Evolutionary conservation across 148 eudicot species (phyloP).

Genomic region (Arbutus unedo): DNA sequence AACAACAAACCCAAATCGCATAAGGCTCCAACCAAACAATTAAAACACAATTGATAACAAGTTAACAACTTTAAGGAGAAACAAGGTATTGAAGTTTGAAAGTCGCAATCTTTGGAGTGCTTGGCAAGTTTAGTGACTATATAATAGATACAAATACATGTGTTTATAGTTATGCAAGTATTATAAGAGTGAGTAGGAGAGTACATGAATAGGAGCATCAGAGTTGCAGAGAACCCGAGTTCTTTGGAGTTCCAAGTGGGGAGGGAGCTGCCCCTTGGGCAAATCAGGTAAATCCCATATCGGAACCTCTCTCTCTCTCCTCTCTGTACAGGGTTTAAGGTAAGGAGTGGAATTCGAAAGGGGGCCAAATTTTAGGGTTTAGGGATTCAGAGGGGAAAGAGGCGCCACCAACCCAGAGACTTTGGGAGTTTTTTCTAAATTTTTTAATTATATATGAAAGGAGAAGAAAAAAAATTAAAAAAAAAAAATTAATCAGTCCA

Average conservation of each 20-base stretch:
- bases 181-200: not conserved
- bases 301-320: conserved; percentile 19
- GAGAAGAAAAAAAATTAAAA: too few relatives aligned
- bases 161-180: not conserved
- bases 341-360: not conserved
- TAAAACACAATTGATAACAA: not conserved
- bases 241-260: conserved; percentile 64
- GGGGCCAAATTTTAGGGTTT: not conserved
- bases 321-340: not conserved
- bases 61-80: not conserved
- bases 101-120: too few relatives aligned
- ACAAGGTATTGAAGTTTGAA: not conserved
- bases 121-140: not conserved
- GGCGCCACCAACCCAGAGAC: not conserved
- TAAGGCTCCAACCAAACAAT: not conserved
- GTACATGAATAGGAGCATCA: conserved; percentile 72
- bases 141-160: not conserved
- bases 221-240: conserved; percentile 68
- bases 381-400: not conserved
- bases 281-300: conserved; percentile 47
- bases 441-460: too few relatives aligned
- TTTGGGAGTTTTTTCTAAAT: not conserved
- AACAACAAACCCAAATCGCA: conserved; percentile 7
- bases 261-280: conserved; percentile 48
- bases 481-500: too few relatives aligned